Evolutionary conservation across 768 basidiomycete species (phyloP).

Genomic region (Boletus tomentosulus): DNA sequence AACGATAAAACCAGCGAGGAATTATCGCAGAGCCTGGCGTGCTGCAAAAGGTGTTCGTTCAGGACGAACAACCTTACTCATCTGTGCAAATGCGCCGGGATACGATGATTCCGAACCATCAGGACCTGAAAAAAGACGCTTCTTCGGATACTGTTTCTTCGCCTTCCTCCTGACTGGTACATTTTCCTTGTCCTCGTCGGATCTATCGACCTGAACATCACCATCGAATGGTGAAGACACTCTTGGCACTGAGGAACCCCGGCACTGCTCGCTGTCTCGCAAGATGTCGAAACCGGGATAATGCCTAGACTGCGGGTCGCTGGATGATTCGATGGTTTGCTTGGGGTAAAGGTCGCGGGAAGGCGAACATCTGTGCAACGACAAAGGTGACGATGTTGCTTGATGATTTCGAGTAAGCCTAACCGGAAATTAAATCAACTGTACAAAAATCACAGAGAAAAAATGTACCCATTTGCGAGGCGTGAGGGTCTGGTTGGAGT

Average conservation of each 20-base stretch:
- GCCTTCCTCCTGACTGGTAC: slow-evolving; percentile 43
- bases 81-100: slow-evolving; percentile 3
- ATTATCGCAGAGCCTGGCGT: slow-evolving; percentile 20
- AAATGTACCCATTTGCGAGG: slow-evolving; percentile 29
- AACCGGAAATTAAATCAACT: slow-evolving; percentile 31
- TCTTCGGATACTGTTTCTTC: slow-evolving; percentile 36
- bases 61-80: slow-evolving; percentile 5
- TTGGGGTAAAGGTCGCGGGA: slow-evolving; percentile 19
- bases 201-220: slow-evolving; percentile 6
- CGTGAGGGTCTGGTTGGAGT: slow-evolving; percentile 35
- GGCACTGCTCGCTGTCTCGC: slow-evolving; percentile 36
- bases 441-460: slow-evolving; percentile 18
- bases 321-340: slow-evolving; percentile 37
- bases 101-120: slow-evolving; percentile 3
- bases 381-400: slow-evolving; percentile 7
- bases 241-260: slow-evolving; percentile 1
- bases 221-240: slow-evolving; percentile 1
- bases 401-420: slow-evolving; percentile 15
- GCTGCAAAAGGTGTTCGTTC: slow-evolving; percentile 15
- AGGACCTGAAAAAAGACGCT: slow-evolving; percentile 8
- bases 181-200: slow-evolving; percentile 58
- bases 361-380: slow-evolving; percentile 13
- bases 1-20: neutral
- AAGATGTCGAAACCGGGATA: slow-evolving; percentile 65
- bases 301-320: slow-evolving; percentile 54